Evolutionary conservation across 169 alveolate genomes (phyloP), one percentile per base, ranked within the genome.

Genomic region (Eimeria maxima): DNA sequence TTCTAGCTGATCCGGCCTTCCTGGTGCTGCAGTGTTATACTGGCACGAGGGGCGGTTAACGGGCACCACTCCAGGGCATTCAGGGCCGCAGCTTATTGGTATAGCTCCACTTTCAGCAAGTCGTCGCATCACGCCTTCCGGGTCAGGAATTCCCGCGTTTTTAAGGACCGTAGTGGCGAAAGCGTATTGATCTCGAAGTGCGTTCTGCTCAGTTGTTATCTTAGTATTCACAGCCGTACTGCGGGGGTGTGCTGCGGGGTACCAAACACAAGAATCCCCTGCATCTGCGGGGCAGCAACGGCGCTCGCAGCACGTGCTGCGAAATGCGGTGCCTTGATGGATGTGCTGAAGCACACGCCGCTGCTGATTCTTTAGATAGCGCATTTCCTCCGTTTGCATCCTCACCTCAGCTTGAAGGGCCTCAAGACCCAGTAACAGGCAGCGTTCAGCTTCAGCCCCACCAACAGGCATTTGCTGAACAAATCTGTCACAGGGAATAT

Each of bases 371-470:
- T 57, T 50, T 20, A 86, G 42, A 24, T 16, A 38, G 7, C 93
- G 80, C 93, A 86, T 86, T 86, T 86, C 93, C 63, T 86, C 93
- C 69, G 80, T 60, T 86, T 86, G 93, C 81, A 22, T 38, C 63
- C 81, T 55, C 42, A 86, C 63, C 47, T 86, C 93, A 47, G 93
- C 81, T 33, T 86, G 65, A 24, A 86, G 63, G 63, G 74, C 81
- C 44, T 86, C 93, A 24, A 86, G 63, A 13, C 80, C 81, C 27
- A 63, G 11, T 18, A 86, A 24, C 7, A 86, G 60, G 63, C 69
- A 73, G 8, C 80, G 93, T 22, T 86, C 93, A 27, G 18, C 80
- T 57, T 63, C 93, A 20, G 13, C 38, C 27, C 81, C 93, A 60
- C 60, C 44, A 18, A 16, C 76, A 86, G 81, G 81, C 76, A 63